These are phyloP conservation scores for Fusarium sp. DNA, from an alignment of 2,329 filamentous ascomycete genomes.

Conservation along the genomic window DNA sequence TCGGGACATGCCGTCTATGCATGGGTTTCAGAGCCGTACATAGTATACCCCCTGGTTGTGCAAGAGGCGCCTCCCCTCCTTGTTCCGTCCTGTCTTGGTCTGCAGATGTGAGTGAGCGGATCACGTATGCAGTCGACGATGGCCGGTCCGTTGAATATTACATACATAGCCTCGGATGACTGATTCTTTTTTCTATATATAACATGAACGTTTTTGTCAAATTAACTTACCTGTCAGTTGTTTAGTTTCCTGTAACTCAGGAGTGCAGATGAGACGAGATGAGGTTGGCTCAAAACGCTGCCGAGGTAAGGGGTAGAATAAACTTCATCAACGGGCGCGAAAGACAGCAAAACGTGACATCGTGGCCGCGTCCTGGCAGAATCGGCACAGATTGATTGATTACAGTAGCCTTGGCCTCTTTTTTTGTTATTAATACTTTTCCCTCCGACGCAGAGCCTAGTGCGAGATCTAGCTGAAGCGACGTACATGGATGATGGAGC, in stretches of 20 bases:
- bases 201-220: background rate
- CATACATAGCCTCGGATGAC: background rate
- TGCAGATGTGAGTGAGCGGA: constrained; percentile 33
- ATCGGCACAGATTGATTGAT: constrained; percentile 32
- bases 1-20: constrained; percentile 35
- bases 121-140: constrained; percentile 27
- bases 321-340: background rate
- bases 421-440: background rate
- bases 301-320: background rate
- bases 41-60: background rate
- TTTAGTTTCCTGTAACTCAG: background rate
- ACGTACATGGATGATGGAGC: background rate
- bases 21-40: constrained; percentile 17
- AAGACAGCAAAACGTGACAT: constrained; percentile 1
- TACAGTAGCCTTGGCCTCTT: constrained; percentile 1
- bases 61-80: background rate
- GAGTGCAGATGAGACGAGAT: background rate
- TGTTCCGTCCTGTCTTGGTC: constrained; percentile 15
- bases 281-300: background rate
- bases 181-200: background rate
- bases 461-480: constrained; percentile 33
- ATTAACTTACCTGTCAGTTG: background rate
- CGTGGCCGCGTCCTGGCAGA: constrained; percentile 21
- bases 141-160: background rate
- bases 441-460: constrained; percentile 9